These are phyloP conservation scores for Ceratobasidium sp. DNA, from an alignment of 1,284 basidiomycete genomes.

Conservation along the genomic window DNA sequence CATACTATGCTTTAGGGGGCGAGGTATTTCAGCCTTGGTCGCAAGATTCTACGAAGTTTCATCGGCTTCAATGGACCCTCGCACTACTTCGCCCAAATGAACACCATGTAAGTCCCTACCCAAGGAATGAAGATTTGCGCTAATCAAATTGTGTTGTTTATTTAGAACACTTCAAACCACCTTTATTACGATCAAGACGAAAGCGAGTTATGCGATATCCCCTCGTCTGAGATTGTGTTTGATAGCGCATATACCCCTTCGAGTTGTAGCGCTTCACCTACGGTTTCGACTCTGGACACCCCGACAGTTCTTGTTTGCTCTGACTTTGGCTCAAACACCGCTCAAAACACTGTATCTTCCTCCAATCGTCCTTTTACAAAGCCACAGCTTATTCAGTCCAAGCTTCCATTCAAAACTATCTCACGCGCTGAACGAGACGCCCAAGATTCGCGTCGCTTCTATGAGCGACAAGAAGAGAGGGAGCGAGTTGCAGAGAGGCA, in stretches of 20 bases:
- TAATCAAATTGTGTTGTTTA: neutral
- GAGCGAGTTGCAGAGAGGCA: neutral
- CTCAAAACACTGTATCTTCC: neutral
- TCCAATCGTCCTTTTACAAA: neutral
- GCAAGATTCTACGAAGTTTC: neutral
- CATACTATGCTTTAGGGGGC: neutral
- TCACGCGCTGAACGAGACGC: neutral
- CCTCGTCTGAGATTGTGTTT: too few species aligned
- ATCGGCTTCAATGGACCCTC: constrained; percentile 1
- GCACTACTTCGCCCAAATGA: neutral
- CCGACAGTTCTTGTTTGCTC: neutral
- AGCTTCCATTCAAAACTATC: constrained; percentile 16
- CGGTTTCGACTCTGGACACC: neutral
- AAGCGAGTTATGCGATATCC: neutral
- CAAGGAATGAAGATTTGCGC: too few species aligned
- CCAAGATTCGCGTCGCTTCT: neutral
- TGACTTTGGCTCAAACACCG: neutral
- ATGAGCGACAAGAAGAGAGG: neutral
- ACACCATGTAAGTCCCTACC: neutral
- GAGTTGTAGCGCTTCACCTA: neutral
- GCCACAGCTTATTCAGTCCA: neutral
- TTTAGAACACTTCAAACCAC: too few species aligned
- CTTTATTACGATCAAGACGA: neutral
- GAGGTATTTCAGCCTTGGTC: neutral
- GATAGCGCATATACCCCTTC: constrained; percentile 6